Evolutionary conservation across 805 yeast species (phyloP), one percentile per base, ranked within the genome.

Genomic region (Starmerella geochares): DNA sequence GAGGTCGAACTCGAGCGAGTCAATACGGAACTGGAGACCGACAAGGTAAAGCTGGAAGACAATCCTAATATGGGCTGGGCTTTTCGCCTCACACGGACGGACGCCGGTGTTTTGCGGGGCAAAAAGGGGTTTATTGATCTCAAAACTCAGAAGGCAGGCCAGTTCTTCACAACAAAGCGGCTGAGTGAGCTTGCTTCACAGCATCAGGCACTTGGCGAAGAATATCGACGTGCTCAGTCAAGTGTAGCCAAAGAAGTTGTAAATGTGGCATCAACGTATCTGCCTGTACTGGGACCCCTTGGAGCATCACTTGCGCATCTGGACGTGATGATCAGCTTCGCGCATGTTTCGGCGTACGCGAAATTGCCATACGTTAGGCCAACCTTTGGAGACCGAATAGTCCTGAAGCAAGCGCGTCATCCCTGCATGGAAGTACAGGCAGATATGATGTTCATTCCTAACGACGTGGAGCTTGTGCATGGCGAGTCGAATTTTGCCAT

Each of bases 381-480:
- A 2, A 71, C 60, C 32, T 71, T 88, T 69, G 66, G 82, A 46
- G 71, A 75, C 35, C 61, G 19, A 31, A 71, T 85, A 4, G 63
- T 72, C 9, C 70, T 90, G 27, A 71, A 71, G 49, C 82, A 79
- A n/a, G 86, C 96, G 0, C 76, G 98, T 56, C 98, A 92, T 63
- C 98, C 98, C 7, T 86, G 95, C 55, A 71, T 92, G 60, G 98
- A 92, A 65, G 84, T 79, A 48, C 96, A 87, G 64, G 95, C 88
- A 55, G 95, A 86, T 54, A 71, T 88, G 47, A 74, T 78, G n/a
- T 92, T 92, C 61, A 90, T 92, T 53, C 79, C 96, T 3, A 92
- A 92, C 65, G 96, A 92, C 63, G 83, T 87, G n/a, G 65, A 70
- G 10, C 69, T 92, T 49, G 68, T 72, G 13, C 77, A 78, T 43